Base-by-base conservation (phyloP, 2,329 filamentous ascomycete genomes). In the Plectosphaerella plurivora region DNA sequence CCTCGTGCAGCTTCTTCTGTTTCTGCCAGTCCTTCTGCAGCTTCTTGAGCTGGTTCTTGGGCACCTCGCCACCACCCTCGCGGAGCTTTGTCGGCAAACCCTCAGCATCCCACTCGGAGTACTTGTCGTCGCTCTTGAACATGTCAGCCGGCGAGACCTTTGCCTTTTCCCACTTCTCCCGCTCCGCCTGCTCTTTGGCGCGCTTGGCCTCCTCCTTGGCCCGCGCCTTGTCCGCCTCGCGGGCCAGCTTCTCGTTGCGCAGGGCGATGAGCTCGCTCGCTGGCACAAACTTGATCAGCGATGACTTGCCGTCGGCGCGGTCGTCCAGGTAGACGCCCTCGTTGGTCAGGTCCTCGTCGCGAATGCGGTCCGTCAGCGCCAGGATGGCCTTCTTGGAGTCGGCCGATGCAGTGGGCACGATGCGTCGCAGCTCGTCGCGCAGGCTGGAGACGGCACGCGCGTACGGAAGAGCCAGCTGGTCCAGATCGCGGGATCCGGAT, bases 281-380 rank as follows among this genome's bases (percentile, higher is more conserved):
- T 0, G 81, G 78, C 10, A 84, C 73, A 54, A 84, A 84, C 61
- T 84, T 84, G 55, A 96, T 86, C 33, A 96, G 78, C 1, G 91
- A 90, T 0, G 83, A 86, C 64, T 78, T 78, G 51, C 74, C 75
- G 46, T 80, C 81, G n/a, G 73, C 73, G 48, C 90, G 83, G 63
- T 97, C 92, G 64, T 97, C 92, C 1, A 97, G 83, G 63, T 95
- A 95, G 53, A 97, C 87, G 37, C 87, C 89, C 0, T 95, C 74
- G 53, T 92, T 85, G 61, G 89, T 92, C 11, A 97, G 82, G 52
- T 92, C 84, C 10, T 83, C 78, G 66, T 97, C 89, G 50, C 92
- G 88, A 44, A 97, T 82, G 16, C 81, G 78, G 65, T 96, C 93
- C 59, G 88, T 94, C 46, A 96, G 79, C 0, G 76, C 70, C 2